Percentiles rank a stretch among this genome's conserved stretches.
phyloP scores from a whole-genome alignment of 2,329 filamentous ascomycete species.

The Fonsecaea monophora region DNA sequence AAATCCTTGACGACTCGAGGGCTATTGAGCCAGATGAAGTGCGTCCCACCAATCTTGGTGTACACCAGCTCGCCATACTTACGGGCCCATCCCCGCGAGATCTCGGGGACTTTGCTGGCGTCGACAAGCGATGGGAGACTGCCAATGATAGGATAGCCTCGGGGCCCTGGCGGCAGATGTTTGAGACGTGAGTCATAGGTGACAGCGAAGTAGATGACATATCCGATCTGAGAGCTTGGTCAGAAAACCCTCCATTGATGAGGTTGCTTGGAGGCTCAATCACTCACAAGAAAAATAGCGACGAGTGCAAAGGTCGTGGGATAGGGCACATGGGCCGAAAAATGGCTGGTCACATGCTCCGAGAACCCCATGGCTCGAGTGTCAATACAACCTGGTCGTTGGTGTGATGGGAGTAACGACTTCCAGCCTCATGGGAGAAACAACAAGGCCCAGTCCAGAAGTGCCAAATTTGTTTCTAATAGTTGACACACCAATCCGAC shows the following conservation, averaged over 20 bases:
- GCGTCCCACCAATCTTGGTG: slow-evolving; percentile 42
- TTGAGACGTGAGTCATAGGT: slow-evolving; percentile 3
- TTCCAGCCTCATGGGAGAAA: slow-evolving; percentile 2
- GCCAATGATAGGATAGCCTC: slow-evolving; percentile 18
- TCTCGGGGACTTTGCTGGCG: slow-evolving; percentile 4
- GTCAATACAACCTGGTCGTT: slow-evolving; percentile 2
- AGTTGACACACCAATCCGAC: slow-evolving; percentile 10
- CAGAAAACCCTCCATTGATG: neutral
- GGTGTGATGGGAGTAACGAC: slow-evolving; percentile 3
- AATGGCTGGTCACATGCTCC: neutral
- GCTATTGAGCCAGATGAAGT: slow-evolving; percentile 53
- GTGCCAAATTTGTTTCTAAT: slow-evolving; percentile 10
- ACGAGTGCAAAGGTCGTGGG: neutral
- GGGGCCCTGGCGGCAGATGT: slow-evolving; percentile 17
- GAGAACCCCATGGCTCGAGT: neutral
- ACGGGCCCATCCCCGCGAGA: slow-evolving; percentile 41
- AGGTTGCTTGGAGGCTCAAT: neutral
- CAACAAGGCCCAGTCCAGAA: slow-evolving; percentile 5
- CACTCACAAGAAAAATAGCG: slow-evolving; percentile 1
- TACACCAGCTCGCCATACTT: slow-evolving; percentile 45
- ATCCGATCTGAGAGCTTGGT: slow-evolving; percentile 1
- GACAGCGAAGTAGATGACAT: neutral
- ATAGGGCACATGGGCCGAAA: neutral
- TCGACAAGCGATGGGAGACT: slow-evolving; percentile 18
- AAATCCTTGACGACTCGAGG: slow-evolving; percentile 60